A percentile compares a stretch with the other conserved stretches of the same genome.
Conservation (phyloP, 768 basidiomycete genomes). For the Coprinopsis marcescibilis region DNA sequence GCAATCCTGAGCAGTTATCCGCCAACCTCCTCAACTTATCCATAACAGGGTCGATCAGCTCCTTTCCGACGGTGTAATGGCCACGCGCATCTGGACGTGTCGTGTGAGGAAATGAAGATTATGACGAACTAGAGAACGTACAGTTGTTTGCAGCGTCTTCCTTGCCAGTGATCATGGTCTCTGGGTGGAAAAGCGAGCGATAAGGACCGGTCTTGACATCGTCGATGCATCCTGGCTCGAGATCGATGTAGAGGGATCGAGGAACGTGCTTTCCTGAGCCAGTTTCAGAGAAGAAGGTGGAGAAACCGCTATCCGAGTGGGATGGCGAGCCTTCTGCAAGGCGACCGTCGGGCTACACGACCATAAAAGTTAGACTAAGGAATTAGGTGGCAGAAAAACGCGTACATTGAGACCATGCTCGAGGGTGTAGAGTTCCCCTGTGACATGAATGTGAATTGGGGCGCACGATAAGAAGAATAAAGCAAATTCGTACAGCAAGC, state of each 20-base stretch:
- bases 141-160: conserved; percentile 99
- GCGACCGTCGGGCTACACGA: conserved; percentile 84
- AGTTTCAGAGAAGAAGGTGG: conserved; percentile 99
- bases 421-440: conserved; percentile 98
- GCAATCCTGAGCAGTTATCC: conserved; percentile 96
- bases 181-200: conserved; percentile 97
- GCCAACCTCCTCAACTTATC: conserved; percentile 95
- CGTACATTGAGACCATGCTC: conserved; percentile 96
- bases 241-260: conserved; percentile 93
- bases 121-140: no score
- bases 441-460: conserved; percentile 4
- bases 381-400: conserved; percentile 16
- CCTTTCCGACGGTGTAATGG: conserved; percentile 98
- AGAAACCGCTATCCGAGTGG: conserved; percentile 85
- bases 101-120: no score
- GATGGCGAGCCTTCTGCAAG: conserved; percentile 73
- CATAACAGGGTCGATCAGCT: conserved; percentile 94
- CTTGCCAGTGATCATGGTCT: conserved; percentile 97
- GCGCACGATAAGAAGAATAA: not conserved
- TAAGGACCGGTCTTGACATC: conserved; percentile 95
- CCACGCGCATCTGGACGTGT: conserved; percentile 99
- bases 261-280: conserved; percentile 95
- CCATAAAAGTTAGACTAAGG: conserved; percentile 15
- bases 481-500: conserved; percentile 83
- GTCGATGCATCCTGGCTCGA: conserved; percentile 97